Percentiles rank a stretch among this genome's conserved stretches.
Conservation (phyloP, 129 eudicot genomes). For the Cynara cardunculus region DNA sequence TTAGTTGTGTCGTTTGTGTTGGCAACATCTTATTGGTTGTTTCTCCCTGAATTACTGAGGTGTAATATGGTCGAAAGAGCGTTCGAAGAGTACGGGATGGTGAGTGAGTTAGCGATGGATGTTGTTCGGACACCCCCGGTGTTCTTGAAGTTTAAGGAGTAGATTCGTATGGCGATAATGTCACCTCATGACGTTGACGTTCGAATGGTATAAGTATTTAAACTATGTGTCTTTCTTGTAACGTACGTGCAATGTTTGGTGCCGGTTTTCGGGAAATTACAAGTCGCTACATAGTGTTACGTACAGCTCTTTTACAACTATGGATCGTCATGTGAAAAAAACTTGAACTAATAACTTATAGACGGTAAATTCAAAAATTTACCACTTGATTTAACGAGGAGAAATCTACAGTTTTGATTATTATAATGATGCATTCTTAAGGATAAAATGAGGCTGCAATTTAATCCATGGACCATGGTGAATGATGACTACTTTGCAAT, state of each 20-base stretch:
- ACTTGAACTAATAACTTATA: too few relatives aligned
- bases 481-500: too few relatives aligned
- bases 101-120: neutral
- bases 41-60: constrained; percentile 47
- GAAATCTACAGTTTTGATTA: too few relatives aligned
- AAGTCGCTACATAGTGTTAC: neutral
- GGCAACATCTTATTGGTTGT: constrained; percentile 41
- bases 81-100: constrained; percentile 29
- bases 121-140: neutral
- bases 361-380: too few relatives aligned
- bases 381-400: too few relatives aligned
- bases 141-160: neutral
- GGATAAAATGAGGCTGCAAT: too few relatives aligned
- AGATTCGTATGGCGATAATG: neutral
- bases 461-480: too few relatives aligned
- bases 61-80: constrained; percentile 28
- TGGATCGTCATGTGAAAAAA: too few relatives aligned
- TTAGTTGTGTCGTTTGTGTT: constrained; percentile 36
- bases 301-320: too few relatives aligned
- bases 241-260: neutral
- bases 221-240: neutral
- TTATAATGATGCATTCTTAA: too few relatives aligned
- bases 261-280: neutral
- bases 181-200: too few relatives aligned
- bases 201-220: neutral